These are phyloP conservation scores for Conticribra weissflogii DNA, from an alignment of 108 stramenopile genomes.

Conservation along the genomic window DNA sequence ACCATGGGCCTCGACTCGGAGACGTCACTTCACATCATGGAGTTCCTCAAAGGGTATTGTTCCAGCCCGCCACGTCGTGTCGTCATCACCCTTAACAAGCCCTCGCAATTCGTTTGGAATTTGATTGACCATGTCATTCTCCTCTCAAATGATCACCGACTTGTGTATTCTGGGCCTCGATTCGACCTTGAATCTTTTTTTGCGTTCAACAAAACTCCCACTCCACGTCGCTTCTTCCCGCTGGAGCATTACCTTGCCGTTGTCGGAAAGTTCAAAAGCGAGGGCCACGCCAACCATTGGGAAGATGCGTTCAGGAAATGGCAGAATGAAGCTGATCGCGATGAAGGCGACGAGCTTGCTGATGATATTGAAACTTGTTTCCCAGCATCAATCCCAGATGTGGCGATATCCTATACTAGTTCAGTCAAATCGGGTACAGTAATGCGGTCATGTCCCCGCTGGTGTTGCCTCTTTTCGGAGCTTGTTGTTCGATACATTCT, in stretches of 20 bases:
- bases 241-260: conserved; percentile 34
- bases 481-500: conserved; percentile 55
- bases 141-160: conserved; percentile 47
- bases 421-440: background rate
- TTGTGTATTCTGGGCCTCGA: conserved; percentile 59
- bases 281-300: conserved; percentile 5
- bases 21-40: conserved; percentile 60
- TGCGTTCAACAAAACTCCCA: conserved; percentile 44
- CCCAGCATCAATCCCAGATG: background rate
- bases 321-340: conserved; percentile 21
- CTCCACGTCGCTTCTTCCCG: conserved; percentile 37
- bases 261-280: conserved; percentile 17
- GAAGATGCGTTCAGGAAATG: conserved; percentile 12
- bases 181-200: conserved; percentile 62
- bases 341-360: too few relatives aligned
- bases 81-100: conserved; percentile 63
- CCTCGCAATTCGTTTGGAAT: conserved; percentile 59
- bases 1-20: conserved; percentile 50
- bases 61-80: conserved; percentile 49
- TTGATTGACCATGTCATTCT: conserved; percentile 63
- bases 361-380: too few relatives aligned
- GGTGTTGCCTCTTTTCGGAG: conserved; percentile 15
- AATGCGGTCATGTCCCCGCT: too few relatives aligned
- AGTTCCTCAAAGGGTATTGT: conserved; percentile 57
- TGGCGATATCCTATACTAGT: background rate